Evolutionary conservation across 768 basidiomycete species (phyloP).

Genomic region (Hypholoma fasciculare): DNA sequence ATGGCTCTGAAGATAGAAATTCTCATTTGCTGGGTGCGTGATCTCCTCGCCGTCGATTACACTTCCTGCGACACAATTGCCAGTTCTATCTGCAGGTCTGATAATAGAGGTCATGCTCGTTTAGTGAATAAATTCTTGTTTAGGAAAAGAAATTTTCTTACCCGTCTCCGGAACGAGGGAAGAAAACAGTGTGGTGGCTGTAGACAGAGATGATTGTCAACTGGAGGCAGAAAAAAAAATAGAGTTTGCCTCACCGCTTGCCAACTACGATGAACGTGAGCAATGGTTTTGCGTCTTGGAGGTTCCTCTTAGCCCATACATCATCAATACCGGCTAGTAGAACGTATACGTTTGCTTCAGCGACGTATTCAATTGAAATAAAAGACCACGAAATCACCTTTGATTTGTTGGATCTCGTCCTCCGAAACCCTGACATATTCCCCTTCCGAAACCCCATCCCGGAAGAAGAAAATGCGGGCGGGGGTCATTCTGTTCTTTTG

Average conservation of each 20-base stretch:
- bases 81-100: constrained; percentile 23
- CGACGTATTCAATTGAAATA: background rate
- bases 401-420: constrained; percentile 46
- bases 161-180: constrained; percentile 7
- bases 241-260: constrained; percentile 53
- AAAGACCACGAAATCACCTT: constrained; percentile 26
- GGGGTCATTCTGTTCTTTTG: constrained; percentile 18
- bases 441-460: constrained; percentile 49
- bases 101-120: no score
- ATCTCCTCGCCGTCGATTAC: constrained; percentile 38
- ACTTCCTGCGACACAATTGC: constrained; percentile 53
- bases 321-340: constrained; percentile 13
- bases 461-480: constrained; percentile 40
- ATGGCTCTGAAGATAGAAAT: constrained; percentile 62
- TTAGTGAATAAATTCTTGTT: background rate
- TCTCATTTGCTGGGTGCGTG: constrained; percentile 43
- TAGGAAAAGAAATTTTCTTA: background rate
- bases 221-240: constrained; percentile 36
- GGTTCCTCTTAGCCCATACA: constrained; percentile 5
- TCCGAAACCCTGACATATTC: constrained; percentile 35
- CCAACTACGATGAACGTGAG: constrained; percentile 64
- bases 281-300: constrained; percentile 29
- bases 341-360: background rate
- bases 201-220: background rate
- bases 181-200: constrained; percentile 30